phyloP scores from a whole-genome alignment of 139 green algal genomes.

The Coccomyxa sp. region DNA sequence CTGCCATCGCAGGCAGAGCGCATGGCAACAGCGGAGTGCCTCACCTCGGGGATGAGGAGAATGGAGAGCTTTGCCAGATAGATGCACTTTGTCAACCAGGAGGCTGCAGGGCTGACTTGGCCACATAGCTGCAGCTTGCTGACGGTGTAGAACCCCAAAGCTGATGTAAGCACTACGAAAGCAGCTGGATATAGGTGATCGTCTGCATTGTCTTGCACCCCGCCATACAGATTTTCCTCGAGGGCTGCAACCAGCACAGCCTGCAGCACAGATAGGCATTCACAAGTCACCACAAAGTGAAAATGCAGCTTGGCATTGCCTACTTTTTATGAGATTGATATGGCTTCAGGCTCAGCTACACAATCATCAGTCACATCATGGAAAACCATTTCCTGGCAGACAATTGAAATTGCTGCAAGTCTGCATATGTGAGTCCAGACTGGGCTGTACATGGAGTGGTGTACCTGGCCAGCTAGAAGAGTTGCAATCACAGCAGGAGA shows the following conservation, averaged over 20 bases:
- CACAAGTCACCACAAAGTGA: not conserved
- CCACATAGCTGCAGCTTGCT: slow-evolving; percentile 14
- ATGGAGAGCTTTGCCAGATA: slow-evolving; percentile 85
- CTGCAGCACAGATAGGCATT: slow-evolving; percentile 28
- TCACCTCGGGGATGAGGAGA: slow-evolving; percentile 76
- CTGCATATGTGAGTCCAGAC: too few relatives aligned
- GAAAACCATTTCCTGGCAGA: too few relatives aligned
- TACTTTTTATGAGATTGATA: too few relatives aligned
- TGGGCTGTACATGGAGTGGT: too few relatives aligned
- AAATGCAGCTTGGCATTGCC: not conserved
- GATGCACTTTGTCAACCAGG: slow-evolving; percentile 55
- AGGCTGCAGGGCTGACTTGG: slow-evolving; percentile 4
- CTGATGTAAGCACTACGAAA: slow-evolving; percentile 79
- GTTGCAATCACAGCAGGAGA: too few relatives aligned
- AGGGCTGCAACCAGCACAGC: slow-evolving; percentile 62
- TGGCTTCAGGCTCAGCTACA: too few relatives aligned
- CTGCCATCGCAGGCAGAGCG: not conserved
- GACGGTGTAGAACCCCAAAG: slow-evolving; percentile 51
- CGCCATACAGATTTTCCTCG: slow-evolving; percentile 69
- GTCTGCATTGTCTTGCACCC: slow-evolving; percentile 38
- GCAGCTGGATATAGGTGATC: slow-evolving; percentile 80
- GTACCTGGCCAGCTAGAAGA: too few relatives aligned
- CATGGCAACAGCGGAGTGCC: not conserved
- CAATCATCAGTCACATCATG: too few relatives aligned
- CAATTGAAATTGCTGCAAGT: too few relatives aligned